A percentile compares a stretch with the other conserved stretches of the same genome.
These are phyloP conservation scores for Venustampulla echinocandica DNA, from an alignment of 495 filamentous ascomycete species.

Conservation along the genomic window DNA sequence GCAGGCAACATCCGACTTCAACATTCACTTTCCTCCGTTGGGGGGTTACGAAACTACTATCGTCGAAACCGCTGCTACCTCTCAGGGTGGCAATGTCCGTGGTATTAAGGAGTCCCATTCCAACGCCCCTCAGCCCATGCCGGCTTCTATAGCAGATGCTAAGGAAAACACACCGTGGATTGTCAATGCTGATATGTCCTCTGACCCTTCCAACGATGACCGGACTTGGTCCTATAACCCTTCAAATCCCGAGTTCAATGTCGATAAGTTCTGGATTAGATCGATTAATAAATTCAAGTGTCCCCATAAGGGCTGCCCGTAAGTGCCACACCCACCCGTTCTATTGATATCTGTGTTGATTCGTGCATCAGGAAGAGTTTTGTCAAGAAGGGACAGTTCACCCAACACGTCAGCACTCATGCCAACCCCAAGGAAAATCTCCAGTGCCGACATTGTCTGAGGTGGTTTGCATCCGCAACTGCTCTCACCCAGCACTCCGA, in stretches of 20 bases:
- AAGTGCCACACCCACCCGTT: constrained; percentile 12
- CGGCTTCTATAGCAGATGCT: neutral
- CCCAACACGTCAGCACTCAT: constrained; percentile 27
- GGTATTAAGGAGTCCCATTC: no score
- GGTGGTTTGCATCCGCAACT: constrained; percentile 21
- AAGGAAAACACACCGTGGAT: neutral
- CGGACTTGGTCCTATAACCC: constrained; percentile 26
- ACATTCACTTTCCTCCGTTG: no score
- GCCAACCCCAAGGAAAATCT: constrained; percentile 22
- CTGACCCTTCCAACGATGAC: no score
- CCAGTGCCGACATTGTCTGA: constrained; percentile 27
- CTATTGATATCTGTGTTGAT: constrained; percentile 7
- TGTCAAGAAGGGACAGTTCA: constrained; percentile 9
- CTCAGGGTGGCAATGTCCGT: no score
- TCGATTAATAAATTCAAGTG: constrained; percentile 30
- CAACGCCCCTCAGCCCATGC: neutral
- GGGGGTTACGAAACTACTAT: no score
- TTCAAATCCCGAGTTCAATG: constrained; percentile 24
- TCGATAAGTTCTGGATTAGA: constrained; percentile 18
- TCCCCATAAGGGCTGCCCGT: constrained; percentile 32
- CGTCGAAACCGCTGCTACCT: no score
- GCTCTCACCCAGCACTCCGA: constrained; percentile 30
- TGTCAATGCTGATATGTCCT: neutral
- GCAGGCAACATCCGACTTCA: neutral
- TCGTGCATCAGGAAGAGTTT: constrained; percentile 27